These are phyloP conservation scores for Alternaria gaisen DNA, from an alignment of 2,329 filamentous ascomycete species.

Conservation along the genomic window DNA sequence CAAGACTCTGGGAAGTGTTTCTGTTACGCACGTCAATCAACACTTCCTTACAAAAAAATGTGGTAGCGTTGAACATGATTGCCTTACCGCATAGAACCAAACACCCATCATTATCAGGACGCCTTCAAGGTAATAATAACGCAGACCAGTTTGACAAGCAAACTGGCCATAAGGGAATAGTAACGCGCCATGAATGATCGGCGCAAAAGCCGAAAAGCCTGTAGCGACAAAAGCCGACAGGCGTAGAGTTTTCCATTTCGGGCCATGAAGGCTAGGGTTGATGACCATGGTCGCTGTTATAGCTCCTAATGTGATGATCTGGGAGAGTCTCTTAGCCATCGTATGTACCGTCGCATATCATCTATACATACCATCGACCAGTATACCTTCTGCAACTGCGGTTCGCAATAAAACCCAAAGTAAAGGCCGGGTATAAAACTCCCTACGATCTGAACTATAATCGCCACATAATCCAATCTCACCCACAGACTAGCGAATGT, in stretches of 20 bases:
- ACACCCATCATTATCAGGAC: slow-evolving; percentile 67
- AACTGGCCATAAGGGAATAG: slow-evolving; percentile 69
- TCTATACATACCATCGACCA: slow-evolving; percentile 48
- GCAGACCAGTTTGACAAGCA: slow-evolving; percentile 67
- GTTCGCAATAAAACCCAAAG: slow-evolving; percentile 58
- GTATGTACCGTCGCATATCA: no score
- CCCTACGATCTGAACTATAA: slow-evolving; percentile 86
- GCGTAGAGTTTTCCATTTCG: slow-evolving; percentile 81
- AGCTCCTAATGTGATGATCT: slow-evolving; percentile 56
- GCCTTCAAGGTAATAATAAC: slow-evolving; percentile 9
- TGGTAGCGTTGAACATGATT: slow-evolving; percentile 67
- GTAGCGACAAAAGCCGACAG: slow-evolving; percentile 87
- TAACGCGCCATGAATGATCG: slow-evolving; percentile 73
- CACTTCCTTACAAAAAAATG: slow-evolving; percentile 64
- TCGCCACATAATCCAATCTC: slow-evolving; percentile 89
- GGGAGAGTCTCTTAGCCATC: not conserved
- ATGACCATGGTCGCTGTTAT: slow-evolving; percentile 81
- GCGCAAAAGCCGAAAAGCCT: slow-evolving; percentile 83
- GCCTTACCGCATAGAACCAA: slow-evolving; percentile 82
- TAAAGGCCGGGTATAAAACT: slow-evolving; percentile 83
- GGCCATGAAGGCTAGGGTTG: slow-evolving; percentile 82
- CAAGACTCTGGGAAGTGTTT: slow-evolving; percentile 74
- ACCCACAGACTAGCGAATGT: slow-evolving; percentile 81
- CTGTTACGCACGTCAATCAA: slow-evolving; percentile 76
- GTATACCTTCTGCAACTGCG: slow-evolving; percentile 47